Evolutionary conservation across 441 rosid species (phyloP), one percentile per base, ranked within the genome.

Genomic region (Macaranga tanarius): DNA sequence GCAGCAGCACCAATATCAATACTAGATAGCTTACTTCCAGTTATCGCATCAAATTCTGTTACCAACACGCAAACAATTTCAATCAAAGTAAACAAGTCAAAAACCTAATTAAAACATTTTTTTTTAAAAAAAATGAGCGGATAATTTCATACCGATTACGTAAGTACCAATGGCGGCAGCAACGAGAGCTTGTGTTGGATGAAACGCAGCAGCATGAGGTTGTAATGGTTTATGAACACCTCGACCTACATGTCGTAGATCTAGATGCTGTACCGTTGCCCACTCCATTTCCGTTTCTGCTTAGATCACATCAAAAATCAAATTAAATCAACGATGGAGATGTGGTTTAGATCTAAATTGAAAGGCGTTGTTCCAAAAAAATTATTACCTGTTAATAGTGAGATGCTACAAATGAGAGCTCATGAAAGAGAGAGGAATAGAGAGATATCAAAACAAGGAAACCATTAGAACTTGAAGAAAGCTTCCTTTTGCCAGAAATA

Each of bases 251-350:
- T 92, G 95, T n/a, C 88, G 86, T 50, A 92, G 90, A 86, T 92
- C 97, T 82, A 91, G 92, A 81, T 96, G 99, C 84, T 96, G 99
- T 80, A 96, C 88, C 75, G 98, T 90, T 17, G 91, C 72, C 99
- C 99, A 96, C 92, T 96, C 98, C 99, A 96, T 95, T 74, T 66
- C 47, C 23, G 5, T 13, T 65, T 11, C 12, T 26, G n/a, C 28
- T 62, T 38, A 42, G 54, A 73, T 54, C 56, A 34, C 31, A n/a
- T 38, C 44, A 42, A 17, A 19, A 44, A n/a, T 56, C 9, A 8
- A 22, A 55, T 23, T 7, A 31, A 20, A 31, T 40, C 47, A 60
- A 23, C 16, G n/a, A 38, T 19, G 31, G 20, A 52, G 40, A n/a
- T n/a, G n/a, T n/a, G 70, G 44, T 2, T 16, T 22, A 64, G 66